These are phyloP conservation scores for Parsonsia alboflavescens DNA, from an alignment of 257 asterid species.

Conservation along the genomic window DNA sequence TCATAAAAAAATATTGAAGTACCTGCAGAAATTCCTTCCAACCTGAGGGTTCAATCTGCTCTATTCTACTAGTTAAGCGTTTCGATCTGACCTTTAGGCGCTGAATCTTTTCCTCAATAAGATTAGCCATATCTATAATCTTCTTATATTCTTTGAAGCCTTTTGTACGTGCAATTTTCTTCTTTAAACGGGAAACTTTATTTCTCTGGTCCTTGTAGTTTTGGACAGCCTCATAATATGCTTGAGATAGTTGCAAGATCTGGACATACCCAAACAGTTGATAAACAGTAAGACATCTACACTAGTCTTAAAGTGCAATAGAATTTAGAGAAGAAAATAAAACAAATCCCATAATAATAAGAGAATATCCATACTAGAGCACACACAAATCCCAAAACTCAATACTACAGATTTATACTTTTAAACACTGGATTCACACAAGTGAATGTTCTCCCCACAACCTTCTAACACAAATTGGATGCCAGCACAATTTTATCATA, in stretches of 20 bases:
- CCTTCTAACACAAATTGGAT: not conserved
- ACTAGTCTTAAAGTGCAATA: conserved; percentile 6
- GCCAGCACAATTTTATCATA: not conserved
- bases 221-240: conserved; percentile 66
- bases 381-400: not conserved
- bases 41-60: conserved; percentile 97
- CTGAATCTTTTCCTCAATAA: conserved; percentile 80
- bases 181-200: conserved; percentile 80
- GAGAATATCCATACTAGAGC: not conserved
- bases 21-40: conserved; percentile 99
- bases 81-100: conserved; percentile 76
- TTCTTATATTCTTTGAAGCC: conserved; percentile 90
- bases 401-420: not conserved
- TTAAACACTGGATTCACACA: not conserved
- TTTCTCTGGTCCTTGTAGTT: conserved; percentile 84
- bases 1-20: conserved; percentile 10
- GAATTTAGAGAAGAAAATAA: not conserved
- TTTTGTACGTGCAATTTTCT: conserved; percentile 71
- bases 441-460: not conserved
- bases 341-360: not conserved
- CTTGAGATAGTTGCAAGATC: conserved; percentile 61
- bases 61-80: conserved; percentile 70
- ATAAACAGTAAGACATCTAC: conserved; percentile 19
- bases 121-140: conserved; percentile 69
- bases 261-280: conserved; percentile 27